Evolutionary conservation across 78 protist genomes (phyloP).

Genomic region (Dictyostelium purpureum): DNA sequence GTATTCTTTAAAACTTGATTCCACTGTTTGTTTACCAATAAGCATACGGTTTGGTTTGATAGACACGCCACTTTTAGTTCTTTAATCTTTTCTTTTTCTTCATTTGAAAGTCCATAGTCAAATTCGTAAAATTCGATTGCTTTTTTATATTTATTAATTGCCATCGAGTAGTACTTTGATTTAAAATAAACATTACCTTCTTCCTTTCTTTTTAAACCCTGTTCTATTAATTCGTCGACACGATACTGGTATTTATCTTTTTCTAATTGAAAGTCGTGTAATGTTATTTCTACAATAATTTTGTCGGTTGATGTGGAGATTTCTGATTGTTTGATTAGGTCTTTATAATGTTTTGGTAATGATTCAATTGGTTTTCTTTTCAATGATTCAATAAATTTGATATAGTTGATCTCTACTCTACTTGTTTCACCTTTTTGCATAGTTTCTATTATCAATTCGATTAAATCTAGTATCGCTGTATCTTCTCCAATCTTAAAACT

Average conservation of each 20-base stretch:
- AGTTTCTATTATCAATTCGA: background rate
- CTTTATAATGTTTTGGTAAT: background rate
- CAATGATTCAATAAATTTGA: background rate
- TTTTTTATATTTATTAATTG: constrained; percentile 2
- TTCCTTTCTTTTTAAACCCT: background rate
- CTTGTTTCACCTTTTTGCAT: background rate
- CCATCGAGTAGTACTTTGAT: background rate
- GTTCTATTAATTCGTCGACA: background rate
- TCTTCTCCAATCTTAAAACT: background rate
- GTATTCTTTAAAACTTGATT: background rate
- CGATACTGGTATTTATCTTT: background rate
- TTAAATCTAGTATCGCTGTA: background rate
- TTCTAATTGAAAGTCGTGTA: background rate
- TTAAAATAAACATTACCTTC: constrained; percentile 11
- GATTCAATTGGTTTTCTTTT: background rate
- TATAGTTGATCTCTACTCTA: background rate
- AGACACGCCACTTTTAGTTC: background rate
- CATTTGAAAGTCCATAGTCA: background rate
- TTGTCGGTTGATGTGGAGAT: background rate
- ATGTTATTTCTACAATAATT: background rate
- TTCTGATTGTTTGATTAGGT: background rate
- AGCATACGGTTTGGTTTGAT: background rate
- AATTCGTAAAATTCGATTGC: constrained; percentile 1
- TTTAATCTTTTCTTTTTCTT: background rate
- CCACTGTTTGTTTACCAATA: background rate